A percentile compares a stretch with the other conserved stretches of the same genome.
These are phyloP conservation scores for Zymoseptoria passerinii DNA, from an alignment of 2,329 filamentous ascomycete genomes.

Conservation along the genomic window DNA sequence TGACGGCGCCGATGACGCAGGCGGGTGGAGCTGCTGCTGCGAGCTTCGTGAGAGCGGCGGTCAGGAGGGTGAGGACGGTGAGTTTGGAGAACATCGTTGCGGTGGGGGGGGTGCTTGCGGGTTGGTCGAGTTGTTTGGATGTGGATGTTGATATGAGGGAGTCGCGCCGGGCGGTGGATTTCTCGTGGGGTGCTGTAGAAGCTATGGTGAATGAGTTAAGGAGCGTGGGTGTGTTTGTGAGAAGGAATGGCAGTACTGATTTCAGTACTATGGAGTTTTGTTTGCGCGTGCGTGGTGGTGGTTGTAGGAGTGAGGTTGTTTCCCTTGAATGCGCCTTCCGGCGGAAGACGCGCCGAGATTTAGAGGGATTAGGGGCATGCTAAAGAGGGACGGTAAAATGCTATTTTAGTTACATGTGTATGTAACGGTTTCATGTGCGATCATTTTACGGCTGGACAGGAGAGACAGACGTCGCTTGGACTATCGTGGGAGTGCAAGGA, in stretches of 20 bases:
- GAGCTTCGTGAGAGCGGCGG: constrained; percentile 19
- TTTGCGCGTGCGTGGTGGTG: background rate
- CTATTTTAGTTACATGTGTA: background rate
- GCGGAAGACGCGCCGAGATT: background rate
- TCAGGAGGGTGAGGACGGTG: background rate
- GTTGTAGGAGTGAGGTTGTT: background rate
- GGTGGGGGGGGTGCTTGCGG: background rate
- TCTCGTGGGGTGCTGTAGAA: background rate
- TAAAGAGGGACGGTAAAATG: background rate
- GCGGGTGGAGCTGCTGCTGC: constrained; percentile 40
- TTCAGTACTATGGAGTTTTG: background rate
- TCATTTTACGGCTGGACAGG: no score
- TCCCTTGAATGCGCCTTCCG: background rate
- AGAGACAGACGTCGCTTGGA: no score
- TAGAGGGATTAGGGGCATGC: background rate
- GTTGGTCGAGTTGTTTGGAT: background rate
- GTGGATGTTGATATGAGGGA: background rate
- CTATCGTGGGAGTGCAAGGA: no score
- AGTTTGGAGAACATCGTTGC: background rate
- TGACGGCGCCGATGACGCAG: constrained; percentile 44
- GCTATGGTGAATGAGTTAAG: background rate
- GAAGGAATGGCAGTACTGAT: background rate
- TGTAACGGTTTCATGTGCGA: background rate
- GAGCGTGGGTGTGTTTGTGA: background rate
- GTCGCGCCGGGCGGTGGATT: background rate